These are phyloP conservation scores for Podospora conica DNA, from an alignment of 495 filamentous ascomycete species.

Conservation along the genomic window DNA sequence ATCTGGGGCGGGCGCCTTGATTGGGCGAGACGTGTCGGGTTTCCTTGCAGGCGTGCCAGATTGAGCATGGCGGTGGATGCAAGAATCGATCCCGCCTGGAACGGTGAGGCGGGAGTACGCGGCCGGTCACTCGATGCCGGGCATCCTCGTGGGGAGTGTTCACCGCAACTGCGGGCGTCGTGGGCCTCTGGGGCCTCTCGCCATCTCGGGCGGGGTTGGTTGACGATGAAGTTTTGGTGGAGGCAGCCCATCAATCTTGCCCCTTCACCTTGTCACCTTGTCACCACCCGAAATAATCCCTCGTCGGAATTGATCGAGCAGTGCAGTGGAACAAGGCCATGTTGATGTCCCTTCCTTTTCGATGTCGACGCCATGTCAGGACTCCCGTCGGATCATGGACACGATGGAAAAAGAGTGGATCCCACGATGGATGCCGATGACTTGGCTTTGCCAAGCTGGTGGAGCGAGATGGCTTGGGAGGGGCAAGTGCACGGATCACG, in stretches of 20 bases:
- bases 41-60: slow-evolving; percentile 1
- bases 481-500: not conserved
- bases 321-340: too few species aligned
- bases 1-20: slow-evolving; percentile 11
- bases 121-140: not conserved
- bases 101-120: not conserved
- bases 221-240: not conserved
- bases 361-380: too few species aligned
- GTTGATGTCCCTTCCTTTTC: too few species aligned
- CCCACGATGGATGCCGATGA: not conserved
- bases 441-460: not conserved
- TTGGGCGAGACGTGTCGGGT: slow-evolving; percentile 10
- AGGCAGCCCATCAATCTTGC: not conserved
- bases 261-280: not conserved
- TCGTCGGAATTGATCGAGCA: not conserved
- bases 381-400: too few species aligned
- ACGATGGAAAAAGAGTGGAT: not conserved
- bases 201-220: not conserved
- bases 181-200: not conserved
- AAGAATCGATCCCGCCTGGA: not conserved
- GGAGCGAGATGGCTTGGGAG: not conserved
- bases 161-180: not conserved
- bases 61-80: not conserved
- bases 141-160: not conserved
- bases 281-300: not conserved